Evolutionary conservation across 2,329 filamentous ascomycete species (phyloP), one percentile per base, ranked within the genome.

Genomic region (Lecanicillium sp.): DNA sequence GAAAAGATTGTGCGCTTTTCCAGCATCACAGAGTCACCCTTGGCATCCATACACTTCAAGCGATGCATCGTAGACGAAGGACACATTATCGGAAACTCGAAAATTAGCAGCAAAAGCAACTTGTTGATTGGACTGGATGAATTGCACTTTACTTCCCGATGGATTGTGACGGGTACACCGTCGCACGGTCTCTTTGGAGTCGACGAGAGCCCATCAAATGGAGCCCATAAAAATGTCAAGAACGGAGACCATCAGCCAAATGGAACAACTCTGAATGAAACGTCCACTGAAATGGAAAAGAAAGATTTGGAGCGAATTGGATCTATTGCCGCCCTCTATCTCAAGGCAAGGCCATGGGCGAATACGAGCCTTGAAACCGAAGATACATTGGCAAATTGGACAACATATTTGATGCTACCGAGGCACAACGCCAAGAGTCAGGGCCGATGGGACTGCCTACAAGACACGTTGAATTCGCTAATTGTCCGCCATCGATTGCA

Each of bases 51-150:
- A 4, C 87, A 86, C 49, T 95, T 90, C 72, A 81, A 95, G 50
- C 74, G 90, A 2, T 80, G 94, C 33, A 89, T 96, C 33, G 83
- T 94, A 14, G 90, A 96, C 47, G 90, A 95, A 67, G 90, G 90
- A 0, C 88, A 95, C 55, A 83, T 75, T 43, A 80, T 95, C 42
- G 85, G 86, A 0, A 82, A 84, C 28, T 75, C 74, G 1, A 71
- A 61, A 3, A 57, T 60, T 5, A 64, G 65, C 9, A 67, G 65
- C 37, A 76, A 69, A 48, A 86, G 78, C 32, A 67, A 72, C 29
- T 51, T 78, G 5, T 62, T 75, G 15, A 53, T 64, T 3, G 65
- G 69, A 2, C 56, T 80, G 2, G 70, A 79, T 14, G 55, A 56
- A 11, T 56, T 83, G n/a, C 62, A 70, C 9, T 64, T 87, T 13